Evolutionary conservation across 352 stramenopile species (phyloP), one percentile per base, ranked within the genome.

Genomic region (Globisporangium okanoganense): DNA sequence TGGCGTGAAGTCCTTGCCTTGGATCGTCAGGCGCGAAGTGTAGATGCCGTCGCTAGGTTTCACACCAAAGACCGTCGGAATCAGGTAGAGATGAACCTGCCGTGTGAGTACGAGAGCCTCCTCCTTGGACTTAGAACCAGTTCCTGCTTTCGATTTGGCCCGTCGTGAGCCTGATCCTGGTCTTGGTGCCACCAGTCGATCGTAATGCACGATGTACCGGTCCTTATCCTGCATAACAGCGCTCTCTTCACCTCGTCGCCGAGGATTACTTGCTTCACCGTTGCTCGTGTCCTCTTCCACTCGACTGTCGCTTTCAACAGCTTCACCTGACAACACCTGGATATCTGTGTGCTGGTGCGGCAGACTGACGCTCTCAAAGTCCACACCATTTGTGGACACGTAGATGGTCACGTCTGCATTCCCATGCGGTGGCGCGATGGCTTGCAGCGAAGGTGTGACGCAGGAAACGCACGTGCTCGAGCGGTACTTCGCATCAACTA

Each of bases 321-420:
- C 6, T 6, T 18, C 9, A 36, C 2, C 5, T 27, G 29, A 6
- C 2, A 25, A 16, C 0, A 43, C 33, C 0, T 65, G 40, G 13
- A 75, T 22, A 22, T 70, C 75, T 2, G 60, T 56, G 0, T 58
- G 16, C 7, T 75, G 61, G 2, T 69, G 74, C 1, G 79, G 75
- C 0, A 89, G 58, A 0, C 72, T 72, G 27, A 89, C 70, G 45
- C 79, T 83, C n/a, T 89, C 77, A 43, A 89, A 89, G 41, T 89
- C 79, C 12, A 69, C 20, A 3, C 79, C 79, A 41, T 89, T 87
- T 8, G 84, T 58, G 1, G 76, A 79, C 0, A 87, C 71, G 49
- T 79, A 82, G 18, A 89, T 13, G 18, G 64, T 74, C 14, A 79
- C 69, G 18, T 48, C 57, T 0, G 62, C 22, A 5, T 60, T 27